phyloP scores from a whole-genome alignment of 164 flowering plant species.

The Cinnamomum micranthum region DNA sequence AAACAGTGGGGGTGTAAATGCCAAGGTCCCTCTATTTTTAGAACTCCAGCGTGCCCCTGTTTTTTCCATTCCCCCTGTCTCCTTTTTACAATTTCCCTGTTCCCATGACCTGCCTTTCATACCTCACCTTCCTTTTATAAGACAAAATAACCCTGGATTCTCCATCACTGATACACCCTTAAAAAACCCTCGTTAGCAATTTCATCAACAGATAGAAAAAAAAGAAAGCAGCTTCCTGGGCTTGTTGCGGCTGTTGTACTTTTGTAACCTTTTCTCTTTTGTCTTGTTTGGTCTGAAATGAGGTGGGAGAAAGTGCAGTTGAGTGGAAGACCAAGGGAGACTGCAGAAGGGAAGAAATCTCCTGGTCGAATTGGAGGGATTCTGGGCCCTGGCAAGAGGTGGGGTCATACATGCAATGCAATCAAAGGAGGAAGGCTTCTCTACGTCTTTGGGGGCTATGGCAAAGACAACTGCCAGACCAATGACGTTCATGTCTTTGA shows the following conservation, averaged over 20 bases:
- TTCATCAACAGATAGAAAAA: neutral
- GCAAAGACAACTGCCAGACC: conserved; percentile 76
- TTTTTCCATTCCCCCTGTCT: too few relatives aligned
- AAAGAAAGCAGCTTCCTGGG: neutral
- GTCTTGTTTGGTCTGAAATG: conserved; percentile 15
- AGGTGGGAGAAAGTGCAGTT: conserved; percentile 34
- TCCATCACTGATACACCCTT: too few relatives aligned
- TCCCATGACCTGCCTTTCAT: too few relatives aligned
- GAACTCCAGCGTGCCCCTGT: too few relatives aligned
- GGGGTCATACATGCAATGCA: conserved; percentile 98
- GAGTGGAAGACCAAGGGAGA: conserved; percentile 17
- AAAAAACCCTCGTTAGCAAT: neutral
- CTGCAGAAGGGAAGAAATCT: conserved; percentile 26
- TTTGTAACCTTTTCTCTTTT: neutral
- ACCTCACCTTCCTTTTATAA: too few relatives aligned
- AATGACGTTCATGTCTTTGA: conserved; percentile 91
- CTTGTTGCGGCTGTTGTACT: neutral
- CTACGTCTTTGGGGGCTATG: conserved; percentile 92
- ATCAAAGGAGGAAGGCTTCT: conserved; percentile 74
- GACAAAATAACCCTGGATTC: too few relatives aligned
- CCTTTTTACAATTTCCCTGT: too few relatives aligned
- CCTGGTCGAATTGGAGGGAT: conserved; percentile 24
- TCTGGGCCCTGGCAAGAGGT: conserved; percentile 80
- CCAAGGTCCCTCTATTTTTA: too few relatives aligned
- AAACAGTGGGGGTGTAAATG: too few relatives aligned